Evolutionary conservation across 352 stramenopile genomes (phyloP).

Genomic region (Elongisporangium anandrum): DNA sequence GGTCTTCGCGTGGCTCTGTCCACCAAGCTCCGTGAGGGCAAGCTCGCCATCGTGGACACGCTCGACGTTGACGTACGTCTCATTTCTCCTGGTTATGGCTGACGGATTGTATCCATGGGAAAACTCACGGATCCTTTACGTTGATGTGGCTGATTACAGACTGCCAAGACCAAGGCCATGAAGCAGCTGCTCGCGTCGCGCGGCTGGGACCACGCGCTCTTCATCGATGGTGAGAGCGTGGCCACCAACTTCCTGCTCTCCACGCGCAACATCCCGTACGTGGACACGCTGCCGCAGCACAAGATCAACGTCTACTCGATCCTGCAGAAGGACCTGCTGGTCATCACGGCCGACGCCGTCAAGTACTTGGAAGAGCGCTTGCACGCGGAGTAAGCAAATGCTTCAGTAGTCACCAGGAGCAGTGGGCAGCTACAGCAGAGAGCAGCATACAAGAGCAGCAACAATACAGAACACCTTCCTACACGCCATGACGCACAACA

Average conservation of each 20-base stretch:
- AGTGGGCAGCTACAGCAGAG: background rate
- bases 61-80: conserved; percentile 67
- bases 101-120: conserved; percentile 3
- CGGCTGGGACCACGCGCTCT: conserved; percentile 85
- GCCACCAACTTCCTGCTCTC: conserved; percentile 71
- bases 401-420: conserved; percentile 7
- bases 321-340: conserved; percentile 83
- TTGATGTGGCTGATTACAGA: conserved; percentile 19
- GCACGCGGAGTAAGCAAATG: conserved; percentile 61
- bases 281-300: conserved; percentile 79
- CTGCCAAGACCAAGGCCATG: conserved; percentile 85
- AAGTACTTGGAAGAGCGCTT: conserved; percentile 88
- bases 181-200: conserved; percentile 72
- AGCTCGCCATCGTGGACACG: conserved; percentile 77
- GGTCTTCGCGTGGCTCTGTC: conserved; percentile 81
- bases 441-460: background rate
- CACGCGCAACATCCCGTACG: conserved; percentile 84
- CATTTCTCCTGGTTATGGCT: background rate
- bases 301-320: conserved; percentile 91
- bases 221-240: conserved; percentile 73
- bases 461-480: background rate
- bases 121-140: background rate
- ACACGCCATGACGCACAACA: background rate
- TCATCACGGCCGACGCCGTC: conserved; percentile 81
- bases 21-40: conserved; percentile 84